phyloP scores from a whole-genome alignment of 2,329 filamentous ascomycete species.

The Hypoxylon sp. region DNA sequence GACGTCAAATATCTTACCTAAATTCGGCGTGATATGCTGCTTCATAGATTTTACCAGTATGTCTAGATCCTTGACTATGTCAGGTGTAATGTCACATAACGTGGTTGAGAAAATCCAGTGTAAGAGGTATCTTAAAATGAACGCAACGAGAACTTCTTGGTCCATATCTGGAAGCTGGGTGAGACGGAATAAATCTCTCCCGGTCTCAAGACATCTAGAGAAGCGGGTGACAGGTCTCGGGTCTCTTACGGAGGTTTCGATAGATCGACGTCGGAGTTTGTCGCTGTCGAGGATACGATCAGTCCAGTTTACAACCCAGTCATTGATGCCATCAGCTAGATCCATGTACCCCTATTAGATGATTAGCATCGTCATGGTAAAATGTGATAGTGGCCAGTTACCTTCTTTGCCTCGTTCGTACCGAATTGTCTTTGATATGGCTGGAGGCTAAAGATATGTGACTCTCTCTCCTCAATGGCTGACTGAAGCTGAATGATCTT shows the following conservation, averaged over 20 bases:
- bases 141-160: slow-evolving; percentile 19
- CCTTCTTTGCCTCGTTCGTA: slow-evolving; percentile 52
- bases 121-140: slow-evolving; percentile 19
- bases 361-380: too few species aligned
- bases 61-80: neutral
- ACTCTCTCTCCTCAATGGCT: slow-evolving; percentile 52
- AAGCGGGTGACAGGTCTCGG: neutral
- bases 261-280: slow-evolving; percentile 30
- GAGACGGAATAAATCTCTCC: neutral
- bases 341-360: slow-evolving; percentile 52
- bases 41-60: slow-evolving; percentile 1
- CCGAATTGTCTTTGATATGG: slow-evolving; percentile 56
- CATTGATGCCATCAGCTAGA: slow-evolving; percentile 51
- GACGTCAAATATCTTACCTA: neutral
- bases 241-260: slow-evolving; percentile 26
- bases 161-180: slow-evolving; percentile 37
- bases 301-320: slow-evolving; percentile 55
- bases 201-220: slow-evolving; percentile 20
- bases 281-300: slow-evolving; percentile 48
- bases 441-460: slow-evolving; percentile 56
- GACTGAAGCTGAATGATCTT: slow-evolving; percentile 32
- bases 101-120: neutral
- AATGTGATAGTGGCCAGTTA: slow-evolving; percentile 31
- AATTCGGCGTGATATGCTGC: slow-evolving; percentile 1
- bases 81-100: neutral